Evolutionary conservation across 257 asterid species (phyloP), one percentile per base, ranked within the genome.

Genomic region (Salvia hispanica): DNA sequence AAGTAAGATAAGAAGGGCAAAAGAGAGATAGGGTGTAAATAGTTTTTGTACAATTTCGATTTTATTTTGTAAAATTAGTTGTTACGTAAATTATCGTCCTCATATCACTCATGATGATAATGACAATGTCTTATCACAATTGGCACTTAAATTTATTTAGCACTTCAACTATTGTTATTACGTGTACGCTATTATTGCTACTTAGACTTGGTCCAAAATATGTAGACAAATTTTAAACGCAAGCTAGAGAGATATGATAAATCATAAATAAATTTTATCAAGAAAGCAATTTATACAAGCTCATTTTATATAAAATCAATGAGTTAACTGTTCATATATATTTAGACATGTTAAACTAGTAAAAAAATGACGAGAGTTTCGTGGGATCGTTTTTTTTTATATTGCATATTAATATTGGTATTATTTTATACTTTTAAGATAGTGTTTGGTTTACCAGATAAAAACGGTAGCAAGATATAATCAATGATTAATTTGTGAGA

Each of bases 41-140:
- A 46, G 9, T 25, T 34, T 28, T 73, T 31, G 62, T 25, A 12
- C 15, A 18, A 47, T 7, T 39, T 46, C 37, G 21, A 15, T 46
- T 51, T 46, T 56, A 11, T 43, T 25, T 25, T 25, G 12, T 2
- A 5, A 31, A 37, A 47, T 3, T 36, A 48, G 10, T 54, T 15
- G 31, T 25, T 39, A 39, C 34, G 15, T 58, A n/a, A 56, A 48
- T 34, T 46, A 18, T 69, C 53, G 12, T 47, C 61, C 61, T 54
- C 76, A 31, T 72, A 72, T 71, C 69, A 62, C 72, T 46, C 64
- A 7, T 61, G 28, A 18, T 68, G 72, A 69, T 66, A 66, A 73
- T 0, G 34, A 66, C 33, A 2, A 39, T 39, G 51, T 57, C 79
- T 69, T 75, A 75, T 75, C 79, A 75, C 63, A 42, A 21, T 46